A percentile compares a stretch with the other conserved stretches of the same genome.
Evolutionary conservation across 495 filamentous ascomycete genomes (phyloP).

Genomic region (Hypomontagnella submonticulosa): DNA sequence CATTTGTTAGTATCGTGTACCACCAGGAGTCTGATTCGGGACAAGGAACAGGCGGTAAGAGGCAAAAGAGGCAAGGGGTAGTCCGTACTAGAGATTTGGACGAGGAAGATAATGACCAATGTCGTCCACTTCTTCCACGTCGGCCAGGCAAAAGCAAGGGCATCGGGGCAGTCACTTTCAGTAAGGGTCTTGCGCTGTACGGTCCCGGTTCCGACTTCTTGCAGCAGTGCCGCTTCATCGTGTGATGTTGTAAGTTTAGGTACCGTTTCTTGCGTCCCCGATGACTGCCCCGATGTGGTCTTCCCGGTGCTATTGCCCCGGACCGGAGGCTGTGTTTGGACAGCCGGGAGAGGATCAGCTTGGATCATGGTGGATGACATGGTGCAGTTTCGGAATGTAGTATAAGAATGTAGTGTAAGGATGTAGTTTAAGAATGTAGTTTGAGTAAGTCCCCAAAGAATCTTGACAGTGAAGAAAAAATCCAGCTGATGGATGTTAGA

Average conservation of each 20-base stretch:
- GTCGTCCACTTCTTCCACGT: slow-evolving; percentile 78
- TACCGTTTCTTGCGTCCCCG: slow-evolving; percentile 4
- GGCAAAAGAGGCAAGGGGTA: slow-evolving; percentile 17
- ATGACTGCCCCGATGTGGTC: background rate
- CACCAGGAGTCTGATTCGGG: no score
- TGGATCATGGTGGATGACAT: background rate
- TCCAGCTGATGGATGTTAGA: no score
- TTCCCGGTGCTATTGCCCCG: background rate
- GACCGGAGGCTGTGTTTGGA: background rate
- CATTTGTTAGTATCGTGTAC: slow-evolving; percentile 22
- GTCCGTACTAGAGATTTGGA: slow-evolving; percentile 71
- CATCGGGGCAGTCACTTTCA: slow-evolving; percentile 69
- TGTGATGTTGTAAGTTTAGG: slow-evolving; percentile 31
- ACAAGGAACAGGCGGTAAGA: slow-evolving; percentile 51
- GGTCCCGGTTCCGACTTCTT: background rate
- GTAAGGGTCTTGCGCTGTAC: slow-evolving; percentile 54
- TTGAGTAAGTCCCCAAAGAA: no score
- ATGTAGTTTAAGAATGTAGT: background rate
- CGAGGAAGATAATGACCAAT: slow-evolving; percentile 74
- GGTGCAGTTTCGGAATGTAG: background rate
- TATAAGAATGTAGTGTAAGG: background rate
- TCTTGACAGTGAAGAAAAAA: no score
- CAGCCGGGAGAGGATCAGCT: background rate
- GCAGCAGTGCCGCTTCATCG: slow-evolving; percentile 11
- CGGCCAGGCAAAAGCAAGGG: slow-evolving; percentile 71